These are phyloP conservation scores for Anthostomella pinea DNA, from an alignment of 2,329 filamentous ascomycete species.

Conservation along the genomic window DNA sequence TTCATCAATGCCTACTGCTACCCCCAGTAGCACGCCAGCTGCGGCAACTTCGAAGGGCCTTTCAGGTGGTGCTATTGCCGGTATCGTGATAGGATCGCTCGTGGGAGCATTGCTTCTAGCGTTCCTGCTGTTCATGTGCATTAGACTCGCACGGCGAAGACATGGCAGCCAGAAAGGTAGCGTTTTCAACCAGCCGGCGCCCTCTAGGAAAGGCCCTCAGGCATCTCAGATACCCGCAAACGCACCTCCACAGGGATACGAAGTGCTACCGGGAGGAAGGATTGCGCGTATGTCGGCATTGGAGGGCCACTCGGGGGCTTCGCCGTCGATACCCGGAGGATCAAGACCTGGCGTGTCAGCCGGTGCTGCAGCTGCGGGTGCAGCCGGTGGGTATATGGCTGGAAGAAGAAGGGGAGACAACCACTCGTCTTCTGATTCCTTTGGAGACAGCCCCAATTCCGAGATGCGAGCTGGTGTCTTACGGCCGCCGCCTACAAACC, in stretches of 20 bases:
- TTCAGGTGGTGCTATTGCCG: conserved; percentile 85
- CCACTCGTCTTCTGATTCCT: conserved; percentile 70
- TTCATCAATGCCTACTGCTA: conserved; percentile 44
- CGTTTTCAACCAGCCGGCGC: conserved; percentile 88
- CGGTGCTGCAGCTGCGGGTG: conserved; percentile 45
- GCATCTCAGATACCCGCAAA: conserved; percentile 36
- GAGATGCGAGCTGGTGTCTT: conserved; percentile 55
- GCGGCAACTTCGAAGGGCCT: conserved; percentile 42
- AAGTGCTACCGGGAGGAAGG: conserved; percentile 78
- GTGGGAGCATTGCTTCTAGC: conserved; percentile 68
- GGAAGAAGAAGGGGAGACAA: conserved; percentile 48
- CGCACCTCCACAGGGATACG: conserved; percentile 54
- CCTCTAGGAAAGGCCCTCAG: conserved; percentile 51
- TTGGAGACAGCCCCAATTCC: conserved; percentile 69
- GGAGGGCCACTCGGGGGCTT: conserved; percentile 68
- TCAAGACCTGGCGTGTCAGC: conserved; percentile 46
- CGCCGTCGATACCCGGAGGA: conserved; percentile 52
- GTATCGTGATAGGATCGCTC: conserved; percentile 80
- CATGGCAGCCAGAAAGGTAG: conserved; percentile 62
- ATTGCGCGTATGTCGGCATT: conserved; percentile 95
- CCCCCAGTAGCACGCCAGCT: conserved; percentile 40
- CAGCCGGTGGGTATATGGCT: conserved; percentile 46
- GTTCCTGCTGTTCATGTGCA: conserved; percentile 66
- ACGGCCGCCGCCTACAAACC: conserved; percentile 55
- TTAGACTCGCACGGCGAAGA: conserved; percentile 52